These are phyloP conservation scores for Fusarium austroafricanum DNA, from an alignment of 2,329 filamentous ascomycete genomes.

Conservation along the genomic window DNA sequence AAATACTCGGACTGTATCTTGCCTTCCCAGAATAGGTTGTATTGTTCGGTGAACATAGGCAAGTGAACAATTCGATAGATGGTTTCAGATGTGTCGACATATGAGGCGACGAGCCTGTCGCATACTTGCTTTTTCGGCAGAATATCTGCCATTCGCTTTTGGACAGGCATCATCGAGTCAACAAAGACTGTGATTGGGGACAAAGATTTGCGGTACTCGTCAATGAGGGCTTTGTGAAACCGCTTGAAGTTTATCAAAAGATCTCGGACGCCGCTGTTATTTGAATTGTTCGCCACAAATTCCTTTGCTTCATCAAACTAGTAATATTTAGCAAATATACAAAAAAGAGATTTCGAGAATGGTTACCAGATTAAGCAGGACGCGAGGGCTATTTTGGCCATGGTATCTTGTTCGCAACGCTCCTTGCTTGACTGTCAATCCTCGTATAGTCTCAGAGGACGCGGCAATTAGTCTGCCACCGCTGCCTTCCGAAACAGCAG, in stretches of 20 bases:
- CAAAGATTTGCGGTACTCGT: conserved; percentile 59
- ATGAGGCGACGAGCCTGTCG: conserved; percentile 62
- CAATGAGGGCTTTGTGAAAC: conserved; percentile 61
- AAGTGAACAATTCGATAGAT: conserved; percentile 66
- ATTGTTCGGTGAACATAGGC: conserved; percentile 63
- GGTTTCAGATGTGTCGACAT: conserved; percentile 63
- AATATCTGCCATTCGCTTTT: conserved; percentile 68
- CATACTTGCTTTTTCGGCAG: conserved; percentile 63
- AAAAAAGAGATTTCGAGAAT: not conserved
- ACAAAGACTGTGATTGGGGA: conserved; percentile 67
- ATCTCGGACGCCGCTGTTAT: conserved; percentile 56
- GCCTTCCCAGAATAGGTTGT: conserved; percentile 64
- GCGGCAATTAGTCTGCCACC: conserved; percentile 50
- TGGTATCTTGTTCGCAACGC: conserved; percentile 62
- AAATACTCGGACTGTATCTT: conserved; percentile 61
- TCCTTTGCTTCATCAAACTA: conserved; percentile 67
- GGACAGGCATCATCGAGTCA: conserved; percentile 68
- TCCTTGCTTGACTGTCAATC: conserved; percentile 61
- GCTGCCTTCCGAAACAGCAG: conserved; percentile 53
- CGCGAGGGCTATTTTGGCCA: conserved; percentile 64
- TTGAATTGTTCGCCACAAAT: conserved; percentile 58
- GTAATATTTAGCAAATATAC: conserved; percentile 12
- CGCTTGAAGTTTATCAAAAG: conserved; percentile 59
- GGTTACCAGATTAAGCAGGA: conserved; percentile 65
- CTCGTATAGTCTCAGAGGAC: conserved; percentile 60